Evolutionary conservation across 371 early-diverging fungal genomes (phyloP), one percentile per base, ranked within the genome.

Genomic region (Mucor racemosus): DNA sequence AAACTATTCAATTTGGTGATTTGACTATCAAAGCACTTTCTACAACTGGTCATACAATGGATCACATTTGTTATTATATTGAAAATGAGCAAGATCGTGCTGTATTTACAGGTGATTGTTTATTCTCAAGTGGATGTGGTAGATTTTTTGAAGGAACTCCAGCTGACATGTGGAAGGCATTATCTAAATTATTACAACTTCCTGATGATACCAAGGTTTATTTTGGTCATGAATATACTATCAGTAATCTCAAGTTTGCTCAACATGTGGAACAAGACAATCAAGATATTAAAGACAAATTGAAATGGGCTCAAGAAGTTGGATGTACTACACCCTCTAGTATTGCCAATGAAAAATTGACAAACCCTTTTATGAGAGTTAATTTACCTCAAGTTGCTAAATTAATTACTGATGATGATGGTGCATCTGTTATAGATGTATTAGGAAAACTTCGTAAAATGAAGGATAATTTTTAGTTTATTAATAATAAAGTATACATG

Each of bases 141-240:
- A 81, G 93, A 31, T 93, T 98, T 76, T 98, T 98, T 77, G 98
- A 98, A 76, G 98, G 97, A 31, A 90, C 90, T 0, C 85, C 95
- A 0, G 74, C 80, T 21, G 89, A 96, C 59, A 96, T 98, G 97
- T 79, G 91, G 77, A 75, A 82, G 35, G 90, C 93, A 6, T 80
- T 97, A 41, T 74, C 84, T 31, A 77, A 77, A 0, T 79, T 87
- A 26, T 76, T 94, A 14, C 90, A 78, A 0, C 75, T 98, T 35
- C 97, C 96, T 0, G 76, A 83, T 5, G 92, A 91, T 31, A 97
- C 97, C 1, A 76, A 85, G 57, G 93, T 97, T 17, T 98, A 92
- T 66, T 93, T 92, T 72, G 98, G 97, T 1, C 97, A 97, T 69
- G 98, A 97, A 76, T 97, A 97, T 74, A 96, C 97, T 0, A 60